phyloP scores from a whole-genome alignment of 2,329 filamentous ascomycete genomes.

The Colletotrichum sp. region DNA sequence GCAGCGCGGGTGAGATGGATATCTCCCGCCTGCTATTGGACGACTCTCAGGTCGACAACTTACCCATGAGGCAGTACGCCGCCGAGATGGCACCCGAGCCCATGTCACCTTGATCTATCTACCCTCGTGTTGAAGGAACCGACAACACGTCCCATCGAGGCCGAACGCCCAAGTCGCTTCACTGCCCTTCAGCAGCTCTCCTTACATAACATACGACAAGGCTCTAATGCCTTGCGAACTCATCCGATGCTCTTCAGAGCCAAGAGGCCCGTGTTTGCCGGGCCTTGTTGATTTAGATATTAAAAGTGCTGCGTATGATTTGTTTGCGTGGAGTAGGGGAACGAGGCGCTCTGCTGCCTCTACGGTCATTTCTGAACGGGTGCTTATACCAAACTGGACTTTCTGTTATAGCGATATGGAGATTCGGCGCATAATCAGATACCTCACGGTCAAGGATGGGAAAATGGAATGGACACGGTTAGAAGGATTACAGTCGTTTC shows the following conservation, averaged over 20 bases:
- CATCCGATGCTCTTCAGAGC: neutral
- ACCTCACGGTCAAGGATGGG: neutral
- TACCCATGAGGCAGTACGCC: slow-evolving; percentile 27
- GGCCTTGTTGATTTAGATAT: neutral
- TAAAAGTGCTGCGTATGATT: slow-evolving; percentile 11
- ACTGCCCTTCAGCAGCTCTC: neutral
- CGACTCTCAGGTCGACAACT: slow-evolving; percentile 42
- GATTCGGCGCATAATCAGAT: slow-evolving; percentile 15
- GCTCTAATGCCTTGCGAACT: neutral
- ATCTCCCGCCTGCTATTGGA: slow-evolving; percentile 66
- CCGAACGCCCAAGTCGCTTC: neutral
- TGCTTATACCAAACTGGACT: slow-evolving; percentile 10
- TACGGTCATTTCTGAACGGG: slow-evolving; percentile 18
- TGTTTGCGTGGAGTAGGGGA: slow-evolving; percentile 15
- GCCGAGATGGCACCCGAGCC: slow-evolving; percentile 25
- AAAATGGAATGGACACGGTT: neutral
- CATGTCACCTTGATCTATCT: neutral
- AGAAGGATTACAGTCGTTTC: slow-evolving; percentile 21
- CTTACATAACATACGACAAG: neutral
- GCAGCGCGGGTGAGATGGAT: slow-evolving; percentile 61
- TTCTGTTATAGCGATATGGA: neutral
- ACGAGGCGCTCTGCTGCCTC: neutral
- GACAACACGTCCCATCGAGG: neutral
- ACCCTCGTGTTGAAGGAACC: neutral
- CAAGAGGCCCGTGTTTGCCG: neutral